Evolutionary conservation across 192 early-diverging fungal genomes (phyloP).

Genomic region (Phlyctochytrium bullatum): DNA sequence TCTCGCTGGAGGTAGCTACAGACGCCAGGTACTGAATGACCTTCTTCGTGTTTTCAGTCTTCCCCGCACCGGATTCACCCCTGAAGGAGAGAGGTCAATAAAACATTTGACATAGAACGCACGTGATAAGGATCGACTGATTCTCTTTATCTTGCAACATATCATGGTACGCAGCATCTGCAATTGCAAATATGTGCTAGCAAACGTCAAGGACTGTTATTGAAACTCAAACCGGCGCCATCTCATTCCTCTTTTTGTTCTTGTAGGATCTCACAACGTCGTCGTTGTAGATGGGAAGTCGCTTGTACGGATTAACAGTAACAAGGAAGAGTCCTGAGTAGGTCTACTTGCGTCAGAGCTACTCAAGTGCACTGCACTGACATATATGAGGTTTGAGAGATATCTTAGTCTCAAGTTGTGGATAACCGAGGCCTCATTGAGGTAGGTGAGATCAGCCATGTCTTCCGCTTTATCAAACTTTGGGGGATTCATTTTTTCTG

Average conservation of each 20-base stretch:
- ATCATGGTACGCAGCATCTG: conserved; percentile 91
- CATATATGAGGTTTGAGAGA: conserved; percentile 88
- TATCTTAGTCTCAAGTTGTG: conserved; percentile 94
- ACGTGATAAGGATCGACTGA: conserved; percentile 97
- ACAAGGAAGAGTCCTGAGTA: conserved; percentile 99
- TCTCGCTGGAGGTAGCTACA: conserved; percentile 57
- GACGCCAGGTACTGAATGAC: conserved; percentile 97
- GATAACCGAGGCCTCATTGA: conserved; percentile 98
- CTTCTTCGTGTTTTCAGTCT: conserved; percentile 99
- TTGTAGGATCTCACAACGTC: conserved; percentile 69
- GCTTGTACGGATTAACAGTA: conserved; percentile 95
- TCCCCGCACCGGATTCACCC: conserved; percentile 98
- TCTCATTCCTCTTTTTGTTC: conserved; percentile 46
- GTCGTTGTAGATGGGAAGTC: conserved; percentile 86
- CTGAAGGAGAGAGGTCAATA: conserved; percentile 34
- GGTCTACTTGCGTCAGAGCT: no score
- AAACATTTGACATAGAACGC: conserved; percentile 18
- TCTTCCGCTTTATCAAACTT: conserved; percentile 99
- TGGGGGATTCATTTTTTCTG: conserved; percentile 97
- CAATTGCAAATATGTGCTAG: conserved; percentile 85
- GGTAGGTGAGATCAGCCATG: conserved; percentile 95
- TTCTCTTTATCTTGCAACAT: conserved; percentile 93
- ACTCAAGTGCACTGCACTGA: no score
- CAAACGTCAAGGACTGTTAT: background rate
- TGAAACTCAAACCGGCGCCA: conserved; percentile 33